Evolutionary conservation across 371 early-diverging fungal species (phyloP), one percentile per base, ranked within the genome.

Genomic region (Rhizomucor pusillus): DNA sequence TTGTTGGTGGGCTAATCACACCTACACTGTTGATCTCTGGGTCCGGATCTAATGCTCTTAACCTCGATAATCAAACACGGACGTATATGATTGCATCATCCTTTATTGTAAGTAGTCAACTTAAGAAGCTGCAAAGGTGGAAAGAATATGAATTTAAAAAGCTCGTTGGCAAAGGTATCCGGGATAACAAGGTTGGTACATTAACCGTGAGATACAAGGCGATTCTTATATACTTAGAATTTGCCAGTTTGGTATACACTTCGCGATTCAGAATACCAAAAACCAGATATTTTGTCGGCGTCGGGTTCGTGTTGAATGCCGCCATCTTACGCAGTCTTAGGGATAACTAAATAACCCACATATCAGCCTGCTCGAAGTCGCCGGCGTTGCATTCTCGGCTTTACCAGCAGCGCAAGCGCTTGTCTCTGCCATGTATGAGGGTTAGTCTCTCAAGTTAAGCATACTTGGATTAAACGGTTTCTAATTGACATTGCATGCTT

Each of bases 81-180:
- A 57, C 62, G 24, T 74, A 73, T 47, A 65, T 73, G 67, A 58
- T 73, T 22, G 69, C 71, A 12, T 73, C 72, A 5, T 73, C 77
- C 3, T 53, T 77, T 29, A 77, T 77, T 62, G 64, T 59, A 5
- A 56, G 56, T 10, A 60, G 65, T 4, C 14, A 56, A 18, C 47
- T 56, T 53, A 57, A 46, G 46, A 47, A 50, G 25, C 19, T 18
- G 37, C 18, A 29, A 18, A 16, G 20, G 12, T 23, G 35, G 16
- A 36, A 13, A 16, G 9, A 4, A 37, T 16, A 36, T 2, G 9
- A 43, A 14, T 44, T 5, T 1, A n/a, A n/a, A n/a, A n/a, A n/a
- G n/a, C n/a, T n/a, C n/a, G n/a, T n/a, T n/a, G n/a, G n/a, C n/a
- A n/a, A n/a, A n/a, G n/a, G n/a, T n/a, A n/a, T n/a, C n/a, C n/a